Base-by-base conservation (phyloP, 768 basidiomycete species). In the Omphalotus guepiniiformis region DNA sequence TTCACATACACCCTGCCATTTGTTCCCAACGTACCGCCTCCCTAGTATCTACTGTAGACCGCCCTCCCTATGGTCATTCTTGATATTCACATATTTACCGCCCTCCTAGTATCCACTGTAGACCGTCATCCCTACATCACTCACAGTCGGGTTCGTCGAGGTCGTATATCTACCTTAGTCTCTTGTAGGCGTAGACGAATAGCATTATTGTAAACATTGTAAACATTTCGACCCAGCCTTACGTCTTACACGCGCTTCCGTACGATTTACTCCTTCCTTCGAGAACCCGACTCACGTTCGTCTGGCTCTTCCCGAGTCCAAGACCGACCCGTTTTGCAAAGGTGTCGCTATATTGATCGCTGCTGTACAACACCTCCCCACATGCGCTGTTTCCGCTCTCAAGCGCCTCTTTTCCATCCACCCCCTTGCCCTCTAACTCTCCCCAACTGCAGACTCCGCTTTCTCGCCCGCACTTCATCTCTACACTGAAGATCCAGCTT, bases 321-420 rank as follows among this genome's bases (percentile, higher is more conserved):
- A 71, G 44, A 69, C 66, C 4, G 64, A 69, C 53, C 66, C 65
- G 1, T 71, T 70, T 46, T 51, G 64, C 6, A 52, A 53, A 29
- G 60, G 63, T 2, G 52, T 61, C 34, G 42, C 53, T 4, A 53
- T 64, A n/a, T 49, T 38, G 16, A 34, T 65, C 13, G 58, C 64
- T 2, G 47, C 50, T 4, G 58, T 55, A 3, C 59, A 52, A 9
- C 39, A 40, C 39, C 18, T 40, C 13, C 6, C 8, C 7, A 40
- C 39, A 4, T 40, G 39, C n/a, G 16, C 39, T 5, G 39, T 40
- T 23, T 21, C 39, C 6, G 39, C 39, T 21, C 39, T 40, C 21
- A 19, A 26, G 19, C 4, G 25, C 15, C 18, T 40, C 6, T 40
- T 40, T 21, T 8, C 23, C 6, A 21, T 26, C 23, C 39, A 40